Evolutionary conservation across 495 filamentous ascomycete species (phyloP).

Genomic region (Penicillium silybi): DNA sequence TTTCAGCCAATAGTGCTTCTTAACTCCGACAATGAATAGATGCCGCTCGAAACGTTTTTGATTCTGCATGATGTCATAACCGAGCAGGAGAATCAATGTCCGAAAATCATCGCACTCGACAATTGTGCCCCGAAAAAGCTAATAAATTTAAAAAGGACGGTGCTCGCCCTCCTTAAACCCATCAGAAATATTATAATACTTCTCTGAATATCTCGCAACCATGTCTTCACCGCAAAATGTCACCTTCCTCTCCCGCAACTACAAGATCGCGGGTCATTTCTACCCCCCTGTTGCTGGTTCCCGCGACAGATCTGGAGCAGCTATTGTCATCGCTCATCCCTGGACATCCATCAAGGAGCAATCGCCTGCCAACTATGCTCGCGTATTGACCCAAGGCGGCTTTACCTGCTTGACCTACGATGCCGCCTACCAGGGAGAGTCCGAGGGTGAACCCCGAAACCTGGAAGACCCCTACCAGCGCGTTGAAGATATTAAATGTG

Average conservation of each 20-base stretch:
- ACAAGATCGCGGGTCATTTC: slow-evolving; percentile 13
- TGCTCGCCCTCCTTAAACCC: no score
- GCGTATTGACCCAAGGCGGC: slow-evolving; percentile 22
- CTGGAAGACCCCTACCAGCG: slow-evolving; percentile 38
- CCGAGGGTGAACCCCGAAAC: slow-evolving; percentile 28
- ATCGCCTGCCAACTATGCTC: slow-evolving; percentile 28
- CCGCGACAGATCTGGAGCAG: slow-evolving; percentile 22
- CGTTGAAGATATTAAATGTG: slow-evolving; percentile 34
- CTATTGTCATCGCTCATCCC: slow-evolving; percentile 35
- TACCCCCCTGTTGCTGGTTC: slow-evolving; percentile 13
- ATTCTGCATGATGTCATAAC: no score
- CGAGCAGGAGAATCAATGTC: no score
- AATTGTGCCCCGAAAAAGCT: no score
- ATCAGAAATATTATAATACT: not conserved
- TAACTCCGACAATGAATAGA: no score
- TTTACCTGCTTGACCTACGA: slow-evolving; percentile 37
- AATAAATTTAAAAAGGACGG: no score
- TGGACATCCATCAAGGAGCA: slow-evolving; percentile 39
- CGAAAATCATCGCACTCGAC: no score
- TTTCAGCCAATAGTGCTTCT: no score
- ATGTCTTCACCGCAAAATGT: slow-evolving; percentile 17
- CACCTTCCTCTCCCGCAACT: slow-evolving; percentile 12
- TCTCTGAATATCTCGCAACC: not conserved
- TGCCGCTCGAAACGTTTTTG: no score
- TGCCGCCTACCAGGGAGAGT: slow-evolving; percentile 37